Evolutionary conservation across 192 early-diverging fungal species (phyloP), one percentile per base, ranked within the genome.

Genomic region (Podila epicladia): DNA sequence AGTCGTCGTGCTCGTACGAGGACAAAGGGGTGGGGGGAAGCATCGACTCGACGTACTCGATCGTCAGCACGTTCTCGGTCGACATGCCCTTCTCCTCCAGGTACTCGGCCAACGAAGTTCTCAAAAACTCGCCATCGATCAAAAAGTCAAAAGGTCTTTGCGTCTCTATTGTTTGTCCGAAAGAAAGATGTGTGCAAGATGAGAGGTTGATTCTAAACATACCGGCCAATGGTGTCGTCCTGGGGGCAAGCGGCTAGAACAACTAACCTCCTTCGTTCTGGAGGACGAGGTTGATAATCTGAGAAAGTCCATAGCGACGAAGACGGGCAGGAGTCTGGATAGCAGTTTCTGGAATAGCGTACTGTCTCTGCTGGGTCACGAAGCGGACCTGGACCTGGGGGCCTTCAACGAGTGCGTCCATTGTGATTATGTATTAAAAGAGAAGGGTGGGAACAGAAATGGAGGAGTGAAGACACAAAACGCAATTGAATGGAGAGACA

Each of bases 11-110:
- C 73, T 95, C 90, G 71, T 90, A 94, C 24, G 95, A 87, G 19
- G 92, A 90, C 37, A 95, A 76, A 55, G 89, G 87, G 17, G 86
- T 90, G 20, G 97, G 97, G 17, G 97, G 97, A 55, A 95, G 88
- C 87, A 94, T 91, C 9, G 94, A 93, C 80, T 96, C 93, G n/a
- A 98, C 91, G 87, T 97, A 98, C 84, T 99, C 95, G 50, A 99
- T 82, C 32, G 88, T 90, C 67, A 99, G 74, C 9, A 94, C 84
- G 62, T 95, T 94, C 88, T 99, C 96, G 4, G 89, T 89, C 2
- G 94, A 95, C 60, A 94, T 64, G 9, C 74, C 79, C 66, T 90
- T 84, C 28, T 83, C 75, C 73, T 91, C 88, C 64, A 98, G 84
- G 75, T 96, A 96, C 55, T 86, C 85, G 9, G 87, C 75, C 60